Percentiles rank a stretch among this genome's conserved stretches.
Conservation (phyloP, 2,329 filamentous ascomycete species). For the Neofusicoccum parvum region DNA sequence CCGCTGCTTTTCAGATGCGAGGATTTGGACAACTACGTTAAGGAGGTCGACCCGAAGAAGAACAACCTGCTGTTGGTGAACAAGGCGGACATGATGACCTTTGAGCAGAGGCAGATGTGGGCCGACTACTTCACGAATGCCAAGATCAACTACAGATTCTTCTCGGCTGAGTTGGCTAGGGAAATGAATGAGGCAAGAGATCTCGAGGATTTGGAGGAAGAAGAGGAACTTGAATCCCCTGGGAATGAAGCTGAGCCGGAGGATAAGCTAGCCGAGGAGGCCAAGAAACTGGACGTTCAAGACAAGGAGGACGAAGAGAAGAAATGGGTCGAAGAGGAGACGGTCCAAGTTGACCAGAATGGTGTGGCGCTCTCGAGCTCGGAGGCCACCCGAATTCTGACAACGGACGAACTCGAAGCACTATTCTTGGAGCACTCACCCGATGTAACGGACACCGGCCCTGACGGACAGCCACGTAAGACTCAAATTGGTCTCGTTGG, state of each 20-base stretch:
- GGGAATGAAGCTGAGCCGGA: constrained; percentile 49
- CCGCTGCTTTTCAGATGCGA: constrained; percentile 92
- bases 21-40: constrained; percentile 91
- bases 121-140: constrained; percentile 80
- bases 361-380: constrained; percentile 39
- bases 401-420: constrained; percentile 87
- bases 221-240: constrained; percentile 40
- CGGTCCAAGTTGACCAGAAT: constrained; percentile 35
- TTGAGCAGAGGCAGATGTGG: constrained; percentile 79
- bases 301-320: constrained; percentile 46
- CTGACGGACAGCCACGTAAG: constrained; percentile 58
- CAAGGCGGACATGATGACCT: constrained; percentile 99
- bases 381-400: constrained; percentile 71
- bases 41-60: constrained; percentile 85
- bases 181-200: constrained; percentile 77
- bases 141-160: constrained; percentile 90
- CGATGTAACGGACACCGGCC: constrained; percentile 51
- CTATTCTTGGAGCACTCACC: constrained; percentile 80
- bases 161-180: constrained; percentile 90
- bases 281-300: constrained; percentile 49
- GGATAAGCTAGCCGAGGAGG: constrained; percentile 48
- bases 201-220: constrained; percentile 53
- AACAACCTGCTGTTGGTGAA: constrained; percentile 92
- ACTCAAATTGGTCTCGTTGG: constrained; percentile 91
- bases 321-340: constrained; percentile 45